Percentiles rank a stretch among this genome's conserved stretches.
Evolutionary conservation across 2,329 filamentous ascomycete genomes (phyloP).

Genomic region (Claviceps digitariae): DNA sequence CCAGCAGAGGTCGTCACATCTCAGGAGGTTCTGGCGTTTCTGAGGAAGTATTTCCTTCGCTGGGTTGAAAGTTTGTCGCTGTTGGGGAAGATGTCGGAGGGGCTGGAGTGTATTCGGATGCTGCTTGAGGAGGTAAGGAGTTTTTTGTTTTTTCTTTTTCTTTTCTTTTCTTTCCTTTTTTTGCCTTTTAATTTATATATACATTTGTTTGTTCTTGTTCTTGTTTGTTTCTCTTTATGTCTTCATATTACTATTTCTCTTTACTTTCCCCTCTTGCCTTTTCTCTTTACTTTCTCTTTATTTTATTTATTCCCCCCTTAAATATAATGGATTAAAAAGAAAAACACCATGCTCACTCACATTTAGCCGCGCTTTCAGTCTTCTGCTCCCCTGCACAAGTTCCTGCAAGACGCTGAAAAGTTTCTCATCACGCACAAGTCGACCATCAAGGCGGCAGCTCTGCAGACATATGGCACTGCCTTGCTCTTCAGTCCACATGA

Average conservation of each 20-base stretch:
- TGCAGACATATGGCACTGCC: conserved; percentile 21
- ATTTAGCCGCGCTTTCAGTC: neutral
- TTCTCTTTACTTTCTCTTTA: no score
- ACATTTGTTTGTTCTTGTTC: no score
- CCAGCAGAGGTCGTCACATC: conserved; percentile 7
- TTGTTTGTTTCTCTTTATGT: no score
- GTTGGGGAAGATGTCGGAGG: conserved; percentile 6
- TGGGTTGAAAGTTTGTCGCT: conserved; percentile 10
- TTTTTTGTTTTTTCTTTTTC: no score
- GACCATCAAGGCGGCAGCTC: conserved; percentile 15
- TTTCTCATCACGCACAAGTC: conserved; percentile 15
- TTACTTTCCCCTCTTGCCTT: no score
- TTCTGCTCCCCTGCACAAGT: conserved; percentile 10
- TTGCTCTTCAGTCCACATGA: conserved; percentile 18
- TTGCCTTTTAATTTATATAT: no score
- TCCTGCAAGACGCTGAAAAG: conserved; percentile 13
- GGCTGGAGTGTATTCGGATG: conserved; percentile 3
- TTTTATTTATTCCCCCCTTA: no score
- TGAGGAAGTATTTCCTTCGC: conserved; percentile 8
- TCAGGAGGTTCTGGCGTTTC: conserved; percentile 10
- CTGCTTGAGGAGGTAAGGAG: conserved; percentile 5
- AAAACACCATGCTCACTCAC: neutral
- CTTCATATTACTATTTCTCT: no score
- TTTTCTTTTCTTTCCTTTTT: no score
- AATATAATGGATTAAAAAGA: no score